Base-by-base conservation (phyloP, 345 rosid species). In the Populus pruinosa region DNA sequence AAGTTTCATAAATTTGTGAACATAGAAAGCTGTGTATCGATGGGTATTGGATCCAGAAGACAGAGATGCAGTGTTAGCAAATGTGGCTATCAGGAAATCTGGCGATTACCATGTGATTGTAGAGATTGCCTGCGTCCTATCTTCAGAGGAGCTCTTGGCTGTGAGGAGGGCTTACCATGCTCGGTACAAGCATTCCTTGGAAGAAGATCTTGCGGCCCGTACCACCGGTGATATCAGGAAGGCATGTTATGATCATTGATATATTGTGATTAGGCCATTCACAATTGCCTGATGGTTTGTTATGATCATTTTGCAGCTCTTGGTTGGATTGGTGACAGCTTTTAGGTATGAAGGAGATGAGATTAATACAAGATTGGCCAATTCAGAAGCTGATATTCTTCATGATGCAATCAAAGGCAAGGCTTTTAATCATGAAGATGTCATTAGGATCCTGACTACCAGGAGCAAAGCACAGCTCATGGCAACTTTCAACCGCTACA, bases 151-250 rank as follows among this genome's bases (percentile, higher is more conserved):
- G 86, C 91, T 91, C 43, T 69, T 90, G 83, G 84, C 79, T 33
- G 87, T 87, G 21, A 82, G 90, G 71, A 77, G 89, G 41, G 92
- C 92, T 12, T 90, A 90, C 79, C 88, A 83, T 73, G 76, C 76
- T 65, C 91, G 93, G 39, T 89, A 87, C 86, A 89, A 86, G 88
- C 88, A 23, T 56, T 90, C 96, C 63, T 29, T 91, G 80, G 96
- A 91, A 70, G 96, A 91, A 85, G 93, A 89, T 66, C 88, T 90
- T 11, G 92, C 92, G 5, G 86, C 89, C 18, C 89, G 85, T 67
- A 90, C 90, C 79, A 39, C 79, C 1, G 91, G 91, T 1, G 92
- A 91, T 55, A 29, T 82, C 53, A 87, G 90, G 73, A 88, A 86
- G 92, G 93, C 74, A 83, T 2, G 85, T 71, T 25, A 31, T 13